Conservation (phyloP, 2,329 filamentous ascomycete genomes). For the Claviceps humidiphila region DNA sequence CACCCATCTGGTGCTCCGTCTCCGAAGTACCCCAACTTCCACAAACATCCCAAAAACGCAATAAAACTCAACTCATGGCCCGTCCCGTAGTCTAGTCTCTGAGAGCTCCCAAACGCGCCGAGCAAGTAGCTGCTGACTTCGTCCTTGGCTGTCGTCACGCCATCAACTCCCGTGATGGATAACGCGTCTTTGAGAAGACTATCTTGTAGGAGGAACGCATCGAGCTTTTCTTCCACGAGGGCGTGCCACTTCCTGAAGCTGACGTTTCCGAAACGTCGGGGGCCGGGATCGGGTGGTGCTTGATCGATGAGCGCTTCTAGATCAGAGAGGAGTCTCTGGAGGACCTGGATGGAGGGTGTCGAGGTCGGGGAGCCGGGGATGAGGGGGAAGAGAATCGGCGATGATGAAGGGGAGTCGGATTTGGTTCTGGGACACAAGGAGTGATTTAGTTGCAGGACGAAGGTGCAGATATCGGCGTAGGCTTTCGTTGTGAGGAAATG, state of each 20-base stretch:
- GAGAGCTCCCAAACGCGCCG: slow-evolving; percentile 75
- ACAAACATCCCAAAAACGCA: slow-evolving; percentile 78
- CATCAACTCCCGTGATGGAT: slow-evolving; percentile 11
- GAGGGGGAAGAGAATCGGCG: slow-evolving; percentile 27
- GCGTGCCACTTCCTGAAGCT: slow-evolving; percentile 78
- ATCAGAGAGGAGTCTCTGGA: slow-evolving; percentile 53
- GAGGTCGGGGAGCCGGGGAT: slow-evolving; percentile 25
- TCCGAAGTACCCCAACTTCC: slow-evolving; percentile 75
- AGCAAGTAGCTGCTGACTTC: slow-evolving; percentile 72
- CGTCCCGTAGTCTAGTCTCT: slow-evolving; percentile 88
- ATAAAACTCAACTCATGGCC: slow-evolving; percentile 93
- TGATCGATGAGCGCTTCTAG: slow-evolving; percentile 58
- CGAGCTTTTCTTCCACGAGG: slow-evolving; percentile 47
- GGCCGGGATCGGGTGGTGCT: slow-evolving; percentile 72
- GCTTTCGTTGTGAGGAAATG: slow-evolving; percentile 70
- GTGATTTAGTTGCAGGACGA: slow-evolving; percentile 80
- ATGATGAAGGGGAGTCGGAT: slow-evolving; percentile 9
- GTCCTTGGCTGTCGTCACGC: slow-evolving; percentile 37
- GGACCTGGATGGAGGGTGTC: slow-evolving; percentile 42
- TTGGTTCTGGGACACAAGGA: slow-evolving; percentile 62
- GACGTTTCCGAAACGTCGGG: slow-evolving; percentile 80
- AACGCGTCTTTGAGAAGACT: slow-evolving; percentile 18
- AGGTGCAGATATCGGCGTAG: slow-evolving; percentile 76
- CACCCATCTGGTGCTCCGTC: slow-evolving; percentile 36
- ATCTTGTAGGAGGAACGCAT: slow-evolving; percentile 18